Percentiles rank a stretch among this genome's conserved stretches.
Evolutionary conservation across 305 asterid genomes (phyloP).

Genomic region (Solanum hybrid): DNA sequence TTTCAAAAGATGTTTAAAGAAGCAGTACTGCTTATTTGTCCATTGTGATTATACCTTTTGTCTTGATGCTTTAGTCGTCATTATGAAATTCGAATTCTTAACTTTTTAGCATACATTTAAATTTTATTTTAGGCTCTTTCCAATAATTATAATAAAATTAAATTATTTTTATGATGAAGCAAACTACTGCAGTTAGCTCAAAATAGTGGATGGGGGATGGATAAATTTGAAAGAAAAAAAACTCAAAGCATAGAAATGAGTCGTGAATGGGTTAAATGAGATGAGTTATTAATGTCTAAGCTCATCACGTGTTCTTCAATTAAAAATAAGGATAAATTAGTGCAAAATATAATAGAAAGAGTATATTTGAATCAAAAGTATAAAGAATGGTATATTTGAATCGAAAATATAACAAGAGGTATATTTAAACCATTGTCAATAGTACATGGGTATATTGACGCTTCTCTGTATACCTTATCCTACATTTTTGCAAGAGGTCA

Average conservation of each 20-base stretch:
- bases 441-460: too few relatives aligned
- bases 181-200: too few relatives aligned
- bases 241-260: background rate
- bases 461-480: too few relatives aligned
- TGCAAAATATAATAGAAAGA: background rate
- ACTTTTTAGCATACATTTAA: background rate
- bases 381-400: too few relatives aligned
- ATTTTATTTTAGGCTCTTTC: background rate
- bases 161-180: too few relatives aligned
- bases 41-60: background rate
- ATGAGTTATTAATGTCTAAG: background rate
- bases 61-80: background rate
- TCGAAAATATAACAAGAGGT: too few relatives aligned
- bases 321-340: background rate
- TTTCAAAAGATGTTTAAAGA: background rate
- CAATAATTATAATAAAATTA: too few relatives aligned
- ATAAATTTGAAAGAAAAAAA: too few relatives aligned
- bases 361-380: too few relatives aligned
- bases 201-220: too few relatives aligned
- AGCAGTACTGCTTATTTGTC: background rate
- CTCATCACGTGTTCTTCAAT: background rate
- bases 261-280: background rate
- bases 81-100: background rate
- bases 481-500: too few relatives aligned
- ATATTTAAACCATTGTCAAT: too few relatives aligned